Evolutionary conservation across 2,329 filamentous ascomycete genomes (phyloP).

Genomic region (Fusarium robinianum): DNA sequence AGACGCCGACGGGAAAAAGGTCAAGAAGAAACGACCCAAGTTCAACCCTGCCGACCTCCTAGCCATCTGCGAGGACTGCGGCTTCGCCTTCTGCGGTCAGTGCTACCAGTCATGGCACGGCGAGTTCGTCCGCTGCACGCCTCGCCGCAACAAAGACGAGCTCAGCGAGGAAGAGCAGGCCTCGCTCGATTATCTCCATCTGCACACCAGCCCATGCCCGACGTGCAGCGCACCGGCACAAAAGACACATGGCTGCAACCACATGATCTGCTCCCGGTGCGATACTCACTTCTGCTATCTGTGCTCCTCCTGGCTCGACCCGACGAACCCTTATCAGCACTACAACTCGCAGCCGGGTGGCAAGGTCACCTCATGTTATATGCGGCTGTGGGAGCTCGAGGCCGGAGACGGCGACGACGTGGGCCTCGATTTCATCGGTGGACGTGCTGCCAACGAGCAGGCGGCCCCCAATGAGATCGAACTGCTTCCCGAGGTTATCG

Average conservation of each 20-base stretch:
- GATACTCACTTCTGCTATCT: constrained; percentile 94
- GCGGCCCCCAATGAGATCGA: constrained; percentile 24
- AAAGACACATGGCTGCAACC: constrained; percentile 93
- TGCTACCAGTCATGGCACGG: constrained; percentile 87
- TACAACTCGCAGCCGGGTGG: constrained; percentile 70
- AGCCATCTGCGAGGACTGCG: constrained; percentile 85
- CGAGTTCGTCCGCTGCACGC: constrained; percentile 72
- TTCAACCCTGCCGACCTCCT: constrained; percentile 66
- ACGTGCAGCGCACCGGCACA: constrained; percentile 84
- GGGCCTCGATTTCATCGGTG: constrained; percentile 51
- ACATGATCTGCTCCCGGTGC: constrained; percentile 93
- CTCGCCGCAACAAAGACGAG: constrained; percentile 68
- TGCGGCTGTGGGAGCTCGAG: constrained; percentile 88
- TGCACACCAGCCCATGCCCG: constrained; percentile 85
- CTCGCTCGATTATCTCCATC: constrained; percentile 78
- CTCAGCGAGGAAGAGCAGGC: constrained; percentile 84
- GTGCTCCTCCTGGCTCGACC: constrained; percentile 83
- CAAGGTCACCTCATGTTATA: constrained; percentile 69
- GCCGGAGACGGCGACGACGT: constrained; percentile 70
- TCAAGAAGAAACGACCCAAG: constrained; percentile 33
- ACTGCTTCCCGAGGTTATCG: constrained; percentile 37
- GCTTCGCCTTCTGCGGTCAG: constrained; percentile 81
- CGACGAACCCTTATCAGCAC: constrained; percentile 82
- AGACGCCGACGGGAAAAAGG: constrained; percentile 27
- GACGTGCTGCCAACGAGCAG: constrained; percentile 29